A percentile compares a stretch with the other conserved stretches of the same genome.
These are phyloP conservation scores for Eucalyptus camaldulensis DNA, from an alignment of 345 rosid genomes.

Conservation along the genomic window DNA sequence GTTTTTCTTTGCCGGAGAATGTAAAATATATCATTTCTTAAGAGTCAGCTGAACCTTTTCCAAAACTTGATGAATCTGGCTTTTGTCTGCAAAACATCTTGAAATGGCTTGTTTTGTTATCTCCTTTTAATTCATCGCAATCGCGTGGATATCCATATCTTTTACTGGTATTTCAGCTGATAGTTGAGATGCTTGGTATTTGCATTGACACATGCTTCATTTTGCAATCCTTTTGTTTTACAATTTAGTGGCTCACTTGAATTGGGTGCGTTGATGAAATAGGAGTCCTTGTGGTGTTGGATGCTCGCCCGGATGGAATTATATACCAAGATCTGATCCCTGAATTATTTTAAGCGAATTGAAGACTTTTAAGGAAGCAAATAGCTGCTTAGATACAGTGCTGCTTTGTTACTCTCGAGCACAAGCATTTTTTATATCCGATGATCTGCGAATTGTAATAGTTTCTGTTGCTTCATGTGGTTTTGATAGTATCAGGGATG, in stretches of 20 bases:
- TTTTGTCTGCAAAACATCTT: neutral
- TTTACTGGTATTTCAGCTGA: neutral
- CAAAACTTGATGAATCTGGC: neutral
- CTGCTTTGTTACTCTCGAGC: no score
- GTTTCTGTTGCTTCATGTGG: no score
- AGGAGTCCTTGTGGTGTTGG: slow-evolving; percentile 82
- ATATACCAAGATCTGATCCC: slow-evolving; percentile 77
- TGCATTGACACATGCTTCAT: neutral
- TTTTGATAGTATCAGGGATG: no score
- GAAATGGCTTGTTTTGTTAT: neutral
- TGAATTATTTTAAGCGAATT: no score
- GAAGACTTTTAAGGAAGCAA: no score
- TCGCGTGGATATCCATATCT: neutral
- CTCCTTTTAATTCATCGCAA: neutral
- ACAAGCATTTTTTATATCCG: no score
- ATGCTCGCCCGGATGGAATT: slow-evolving; percentile 80
- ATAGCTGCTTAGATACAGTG: no score
- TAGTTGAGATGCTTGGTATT: neutral
- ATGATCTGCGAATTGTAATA: no score
- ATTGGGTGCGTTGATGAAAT: neutral
- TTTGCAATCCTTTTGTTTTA: neutral
- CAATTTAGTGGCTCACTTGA: neutral
- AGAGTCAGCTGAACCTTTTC: neutral
- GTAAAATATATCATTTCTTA: neutral
- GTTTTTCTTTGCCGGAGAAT: neutral